Evolutionary conservation across 2,329 filamentous ascomycete species (phyloP), one percentile per base, ranked within the genome.

Genomic region (Aspergillus sp.): DNA sequence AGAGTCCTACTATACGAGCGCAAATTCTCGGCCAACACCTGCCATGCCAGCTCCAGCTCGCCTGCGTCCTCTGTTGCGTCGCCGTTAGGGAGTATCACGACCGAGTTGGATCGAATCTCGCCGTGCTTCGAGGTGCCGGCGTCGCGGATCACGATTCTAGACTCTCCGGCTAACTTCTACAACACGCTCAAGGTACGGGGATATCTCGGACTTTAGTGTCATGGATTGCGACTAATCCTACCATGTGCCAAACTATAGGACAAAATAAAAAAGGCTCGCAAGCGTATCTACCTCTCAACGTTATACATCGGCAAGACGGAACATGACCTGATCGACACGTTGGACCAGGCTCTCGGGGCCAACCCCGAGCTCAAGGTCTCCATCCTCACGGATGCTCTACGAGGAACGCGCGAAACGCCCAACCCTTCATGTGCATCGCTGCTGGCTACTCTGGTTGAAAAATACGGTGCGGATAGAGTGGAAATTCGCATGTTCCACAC

Each of bases 401-500:
- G 95, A 59, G 95, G 95, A 10, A 99, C 95, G 5, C 86, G 95
- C 65, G 95, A 99, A 76, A 89, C 91, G 0, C 95, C 95, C 0
- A 78, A 91, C 13, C 83, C 92, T 50, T 96, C 92, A 66, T 95
- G 90, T 75, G 95, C 93, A 2, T 97, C 93, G 10, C 82, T 99
- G 11, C 84, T 99, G 39, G 90, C 89, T 5, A 89, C 92, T 0
- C 80, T 99, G n/a, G 84, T 96, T 10, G 78, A 83, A 6, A 91
- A 96, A 68, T 96, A 97, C 77, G 93, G 94, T 0, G 74, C 87
- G 4, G 87, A 91, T 1, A 85, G 94, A 39, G 92, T 99, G 42
- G 92, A 97, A 71, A 87, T 99, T 64, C 90, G 93, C 68, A 96
- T 99, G 92, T 99, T 96, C 73, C 95, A 99, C 77, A 99, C 95